Evolutionary conservation across 768 basidiomycete species (phyloP), one percentile per base, ranked within the genome.

Genomic region (Leccinum disarticulatum): DNA sequence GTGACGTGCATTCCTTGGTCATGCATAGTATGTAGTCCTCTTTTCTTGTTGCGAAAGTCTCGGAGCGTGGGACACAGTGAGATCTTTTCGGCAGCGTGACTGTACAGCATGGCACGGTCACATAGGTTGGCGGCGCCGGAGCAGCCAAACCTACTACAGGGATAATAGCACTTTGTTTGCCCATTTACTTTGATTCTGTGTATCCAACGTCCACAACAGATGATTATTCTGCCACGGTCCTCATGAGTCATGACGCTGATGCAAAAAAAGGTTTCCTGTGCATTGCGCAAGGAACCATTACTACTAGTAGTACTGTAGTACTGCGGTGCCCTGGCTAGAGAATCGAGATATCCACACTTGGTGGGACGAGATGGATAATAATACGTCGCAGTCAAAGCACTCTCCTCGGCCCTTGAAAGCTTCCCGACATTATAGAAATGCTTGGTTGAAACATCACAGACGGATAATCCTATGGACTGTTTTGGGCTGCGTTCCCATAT

Each of bases 401-500:
- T 17, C 17, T 52, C 10, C 9, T 46, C 3, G 30, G 49, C 43
- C 41, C 55, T 30, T 13, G 4, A 36, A 33, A 9, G 14, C 5
- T 31, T 30, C 14, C n/a, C 33, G 25, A 22, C 7, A 14, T 22
- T 36, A n/a, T 28, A 43, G 27, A n/a, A 25, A 17, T 25, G 46
- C 6, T 36, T 31, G 4, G 36, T n/a, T 15, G 36, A 60, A 15
- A 25, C n/a, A 3, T 31, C 9, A 36, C 33, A 47, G 15, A 47
- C 50, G 47, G 63, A 54, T 64, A 51, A 65, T 65, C 58, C 35
- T 28, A 22, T 36, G 17, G n/a, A 51, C 64, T 35, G 43, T 48
- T 66, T 58, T 54, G 10, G 48, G 43, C 35, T 27, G 9, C 27
- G 38, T 53, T 64, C 27, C 67, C 57, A 61, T 54, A 67, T 36